Base-by-base conservation (phyloP, 768 basidiomycete genomes). In the Daedaleopsis sinensis region DNA sequence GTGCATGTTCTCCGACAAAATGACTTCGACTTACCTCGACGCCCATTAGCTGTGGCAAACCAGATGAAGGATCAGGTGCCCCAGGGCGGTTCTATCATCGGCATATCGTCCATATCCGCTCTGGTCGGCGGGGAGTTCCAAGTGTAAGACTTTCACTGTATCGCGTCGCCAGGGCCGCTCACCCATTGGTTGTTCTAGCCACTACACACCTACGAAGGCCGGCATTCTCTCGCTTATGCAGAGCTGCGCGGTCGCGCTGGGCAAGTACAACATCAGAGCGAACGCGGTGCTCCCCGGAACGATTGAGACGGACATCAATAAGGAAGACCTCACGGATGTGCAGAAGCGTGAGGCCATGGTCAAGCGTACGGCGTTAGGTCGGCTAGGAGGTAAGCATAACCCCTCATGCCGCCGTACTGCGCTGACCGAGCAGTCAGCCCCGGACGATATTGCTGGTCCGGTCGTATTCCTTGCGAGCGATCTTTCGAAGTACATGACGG, bases 151-250 rank as follows among this genome's bases (percentile, higher is more conserved):
- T 19, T 1, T 3, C 7, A 1, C 10, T 5, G 16, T 37, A 32
- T 18, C 52, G n/a, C 37, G 27, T 23, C 37, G 1, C 46, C 15
- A 10, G 18, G n/a, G 13, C 39, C 39, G 11, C 12, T n/a, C 27
- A 42, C 57, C 55, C 16, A 49, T 42, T 24, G 10, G 5, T 9
- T 23, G 11, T 37, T 55, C 1, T 61, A 85, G 84, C 54, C 89
- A 91, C 69, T 93, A 91, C 67, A 90, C 88, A 3, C 89, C 90
- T 5, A 91, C 91, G 5, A 91, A 93, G 69, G 91, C 91, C 2
- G 89, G 87, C 1, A 84, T 92, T 54, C 81, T 89, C 47, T 88
- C 86, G 32, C 73, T 93, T 64, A 93, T 91, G 90, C 88, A 91
- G 72, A 88, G 86, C 62, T 88, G 86, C 66, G 89, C 90, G 5